Evolutionary conservation across 2,329 filamentous ascomycete genomes (phyloP), one percentile per base, ranked within the genome.

Genomic region (Ceratocystis albifundus): DNA sequence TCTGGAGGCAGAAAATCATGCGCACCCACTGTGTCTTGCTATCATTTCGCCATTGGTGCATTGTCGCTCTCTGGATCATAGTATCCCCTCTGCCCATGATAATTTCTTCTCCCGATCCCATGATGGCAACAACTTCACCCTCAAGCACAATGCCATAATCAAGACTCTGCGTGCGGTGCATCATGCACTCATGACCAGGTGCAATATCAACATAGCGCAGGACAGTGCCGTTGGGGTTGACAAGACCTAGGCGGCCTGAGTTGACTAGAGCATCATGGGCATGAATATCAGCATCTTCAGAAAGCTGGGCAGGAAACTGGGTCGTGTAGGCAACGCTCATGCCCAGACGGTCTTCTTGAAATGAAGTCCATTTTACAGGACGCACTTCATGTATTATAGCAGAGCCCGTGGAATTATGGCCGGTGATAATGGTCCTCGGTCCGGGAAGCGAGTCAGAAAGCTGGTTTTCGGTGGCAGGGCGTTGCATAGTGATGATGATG

Each of bases 121-220:
- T 72, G 2, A 78, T 66, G 72, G 83, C 74, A 68, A 82, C 80
- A 32, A 84, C 71, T 69, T 77, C 75, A 0, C 82, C 82, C 69
- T 84, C 81, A 5, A 84, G 70, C 2, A 84, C 76, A 65, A 83
- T 75, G 2, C 80, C 82, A 69, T 80, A 84, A 70, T 84, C 82
- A 2, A 84, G 72, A 48, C 76, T 80, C 69, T 80, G 76, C 0
- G 81, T 83, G 12, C 81, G 77, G 69, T 84, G 82, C 76, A 82
- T 80, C 20, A 64, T 71, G 70, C 66, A 70, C 62, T 66, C 75
- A 4, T 78, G 71, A 0, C 75, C 74, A 0, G 78, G 74, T 0
- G 74, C 77, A 48, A 82, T 78, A 67, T 82, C 80, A 6, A 82
- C 79, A 53, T 79, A 75, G 1, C 79, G 76, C 4, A 77, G 74